A percentile compares a stretch with the other conserved stretches of the same genome.
Conservation (phyloP, 2,329 filamentous ascomycete genomes). For the Penicillium corylophilum region DNA sequence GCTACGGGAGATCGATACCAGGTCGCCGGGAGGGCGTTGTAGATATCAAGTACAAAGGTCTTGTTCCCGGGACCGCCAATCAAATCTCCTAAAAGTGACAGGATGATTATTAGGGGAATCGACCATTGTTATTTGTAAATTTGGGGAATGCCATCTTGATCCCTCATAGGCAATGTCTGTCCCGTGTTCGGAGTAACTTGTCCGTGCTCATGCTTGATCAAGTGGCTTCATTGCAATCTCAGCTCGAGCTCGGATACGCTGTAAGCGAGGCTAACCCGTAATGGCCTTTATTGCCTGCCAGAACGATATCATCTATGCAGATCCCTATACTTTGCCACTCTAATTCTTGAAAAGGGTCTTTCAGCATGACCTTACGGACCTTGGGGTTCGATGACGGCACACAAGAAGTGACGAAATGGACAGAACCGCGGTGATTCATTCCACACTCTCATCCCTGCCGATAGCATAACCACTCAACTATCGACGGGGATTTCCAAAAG, state of each 20-base stretch:
- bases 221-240: neutral
- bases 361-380: neutral
- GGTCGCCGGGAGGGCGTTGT: neutral
- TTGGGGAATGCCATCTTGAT: neutral
- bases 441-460: neutral
- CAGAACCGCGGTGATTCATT: neutral
- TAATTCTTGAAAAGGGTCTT: neutral
- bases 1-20: neutral
- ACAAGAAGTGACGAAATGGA: neutral
- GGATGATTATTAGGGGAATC: neutral
- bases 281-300: neutral
- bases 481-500: too few relatives aligned
- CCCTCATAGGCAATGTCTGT: conserved; percentile 5
- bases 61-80: neutral
- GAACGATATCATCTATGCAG: neutral
- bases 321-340: neutral
- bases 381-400: neutral
- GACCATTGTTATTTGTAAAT: conserved; percentile 7
- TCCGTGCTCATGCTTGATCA: conserved; percentile 1
- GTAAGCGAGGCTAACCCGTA: neutral
- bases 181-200: neutral
- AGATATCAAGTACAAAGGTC: neutral
- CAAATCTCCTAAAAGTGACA: neutral
- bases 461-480: neutral
- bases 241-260: neutral